phyloP scores from a whole-genome alignment of 148 eudicot species.

The Amaranthus palmeri region DNA sequence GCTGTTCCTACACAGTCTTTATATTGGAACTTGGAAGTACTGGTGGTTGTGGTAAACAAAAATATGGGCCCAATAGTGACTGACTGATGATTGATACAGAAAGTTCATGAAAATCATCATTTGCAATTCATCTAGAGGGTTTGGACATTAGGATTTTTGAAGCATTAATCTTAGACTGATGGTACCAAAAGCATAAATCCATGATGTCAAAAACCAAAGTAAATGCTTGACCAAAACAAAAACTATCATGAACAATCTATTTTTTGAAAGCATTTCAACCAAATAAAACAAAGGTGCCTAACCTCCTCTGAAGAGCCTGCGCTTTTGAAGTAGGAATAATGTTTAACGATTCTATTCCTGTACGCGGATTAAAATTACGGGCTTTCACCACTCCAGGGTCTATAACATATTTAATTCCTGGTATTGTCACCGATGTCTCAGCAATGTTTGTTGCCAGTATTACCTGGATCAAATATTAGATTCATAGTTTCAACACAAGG shows the following conservation, averaged over 20 bases:
- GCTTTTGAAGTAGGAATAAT: constrained; percentile 89
- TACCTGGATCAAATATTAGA: constrained; percentile 38
- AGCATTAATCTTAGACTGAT: not conserved
- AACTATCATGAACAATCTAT: not conserved
- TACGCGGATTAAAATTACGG: constrained; percentile 63
- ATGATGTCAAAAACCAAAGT: not conserved
- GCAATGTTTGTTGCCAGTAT: constrained; percentile 97
- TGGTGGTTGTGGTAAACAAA: no score
- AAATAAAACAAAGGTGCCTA: constrained; percentile 12
- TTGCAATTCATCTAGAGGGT: not conserved
- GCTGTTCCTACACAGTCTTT: no score
- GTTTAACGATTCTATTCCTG: constrained; percentile 72
- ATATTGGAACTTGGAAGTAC: no score
- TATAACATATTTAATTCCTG: constrained; percentile 93
- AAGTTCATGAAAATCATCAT: not conserved
- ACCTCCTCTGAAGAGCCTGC: constrained; percentile 98
- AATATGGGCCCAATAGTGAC: no score
- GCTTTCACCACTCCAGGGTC: constrained; percentile 98
- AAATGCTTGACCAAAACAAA: not conserved
- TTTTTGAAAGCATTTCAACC: not conserved
- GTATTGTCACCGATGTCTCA: constrained; percentile 95
- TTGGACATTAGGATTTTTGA: not conserved
- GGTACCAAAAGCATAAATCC: not conserved
- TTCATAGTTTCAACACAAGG: constrained; percentile 3
- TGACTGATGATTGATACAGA: no score